Evolutionary conservation across 2,329 filamentous ascomycete genomes (phyloP).

Genomic region (Colletotrichum nymphaeae): DNA sequence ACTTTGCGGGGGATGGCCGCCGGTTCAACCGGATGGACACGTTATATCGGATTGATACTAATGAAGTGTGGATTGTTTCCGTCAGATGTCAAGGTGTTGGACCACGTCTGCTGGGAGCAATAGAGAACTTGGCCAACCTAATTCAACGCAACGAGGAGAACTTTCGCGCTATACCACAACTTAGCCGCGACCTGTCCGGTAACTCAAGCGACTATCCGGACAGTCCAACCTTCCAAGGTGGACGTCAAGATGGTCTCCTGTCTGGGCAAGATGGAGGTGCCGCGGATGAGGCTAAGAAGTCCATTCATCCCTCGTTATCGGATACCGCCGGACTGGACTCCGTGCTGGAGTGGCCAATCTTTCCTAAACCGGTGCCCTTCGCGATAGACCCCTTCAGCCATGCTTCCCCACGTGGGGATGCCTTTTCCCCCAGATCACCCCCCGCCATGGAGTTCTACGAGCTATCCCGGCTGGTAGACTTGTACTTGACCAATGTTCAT

Average conservation of each 20-base stretch:
- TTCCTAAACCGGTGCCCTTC: constrained; percentile 33
- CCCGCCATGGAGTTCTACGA: constrained; percentile 33
- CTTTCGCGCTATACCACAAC: constrained; percentile 31
- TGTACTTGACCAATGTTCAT: constrained; percentile 29
- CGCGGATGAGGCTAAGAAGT: constrained; percentile 2
- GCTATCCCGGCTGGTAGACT: constrained; percentile 21
- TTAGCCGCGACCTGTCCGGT: constrained; percentile 30
- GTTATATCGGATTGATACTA: constrained; percentile 14
- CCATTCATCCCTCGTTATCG: constrained; percentile 1
- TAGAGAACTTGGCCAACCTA: constrained; percentile 32
- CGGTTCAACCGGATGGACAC: neutral
- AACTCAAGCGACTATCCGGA: constrained; percentile 32
- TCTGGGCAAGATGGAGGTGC: constrained; percentile 2
- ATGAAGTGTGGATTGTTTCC: neutral
- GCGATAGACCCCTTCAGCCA: constrained; percentile 26
- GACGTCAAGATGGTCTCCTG: constrained; percentile 1
- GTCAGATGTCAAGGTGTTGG: constrained; percentile 31
- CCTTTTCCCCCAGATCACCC: constrained; percentile 21
- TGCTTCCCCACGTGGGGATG: constrained; percentile 16
- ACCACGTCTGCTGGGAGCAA: constrained; percentile 26
- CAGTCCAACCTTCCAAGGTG: constrained; percentile 13
- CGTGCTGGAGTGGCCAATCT: constrained; percentile 32
- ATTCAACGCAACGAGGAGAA: constrained; percentile 35
- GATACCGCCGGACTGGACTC: constrained; percentile 32
- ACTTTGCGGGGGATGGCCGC: neutral